Evolutionary conservation across 352 stramenopile genomes (phyloP), one percentile per base, ranked within the genome.

Genomic region (Pythium graminicola): DNA sequence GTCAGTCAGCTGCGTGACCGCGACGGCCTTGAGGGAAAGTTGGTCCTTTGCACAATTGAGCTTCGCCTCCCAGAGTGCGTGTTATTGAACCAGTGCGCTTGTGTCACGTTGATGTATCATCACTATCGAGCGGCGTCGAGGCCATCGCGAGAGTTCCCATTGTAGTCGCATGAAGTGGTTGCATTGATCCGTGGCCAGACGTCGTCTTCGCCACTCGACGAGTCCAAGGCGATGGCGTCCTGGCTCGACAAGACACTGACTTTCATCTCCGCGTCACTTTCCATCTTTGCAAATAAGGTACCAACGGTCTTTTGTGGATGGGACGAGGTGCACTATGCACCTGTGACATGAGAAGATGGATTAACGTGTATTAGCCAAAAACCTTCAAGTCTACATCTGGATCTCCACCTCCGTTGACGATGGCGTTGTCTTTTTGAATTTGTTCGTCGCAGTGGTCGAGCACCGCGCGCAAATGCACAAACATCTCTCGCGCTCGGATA

Each of bases 401-500:
- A n/a, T n/a, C n/a, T n/a, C n/a, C n/a, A n/a, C n/a, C n/a, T n/a
- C n/a, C n/a, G n/a, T n/a, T n/a, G 29, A 7, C 13, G 13, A 35
- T 13, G 29, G 7, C 29, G 29, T 35, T 35, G 7, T 57, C 55
- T 45, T 28, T 45, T 39, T 52, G 35, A n/a, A 65, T 51, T 62
- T 78, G 40, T 64, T 65, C 39, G 28, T 67, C 60, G 49, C 60
- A 67, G 49, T 60, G 60, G 51, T 86, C 70, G 22, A 89, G 58
- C 69, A 86, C 81, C 40, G 65, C 46, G 9, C 75, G 67, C 4
- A 84, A 63, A 35, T 81, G 60, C 14, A 69, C 58, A 41, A 82
- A 78, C 28, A 70, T 67, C 50, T 85, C 76, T n/a, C 66, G 59
- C 5, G 85, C 63, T 13, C 72, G 76, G 41, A 89, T 79, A 33